Percentiles rank a stretch among this genome's conserved stretches.
These are phyloP conservation scores for Moniliophthora roreri DNA, from an alignment of 1,284 basidiomycete species.

Conservation along the genomic window DNA sequence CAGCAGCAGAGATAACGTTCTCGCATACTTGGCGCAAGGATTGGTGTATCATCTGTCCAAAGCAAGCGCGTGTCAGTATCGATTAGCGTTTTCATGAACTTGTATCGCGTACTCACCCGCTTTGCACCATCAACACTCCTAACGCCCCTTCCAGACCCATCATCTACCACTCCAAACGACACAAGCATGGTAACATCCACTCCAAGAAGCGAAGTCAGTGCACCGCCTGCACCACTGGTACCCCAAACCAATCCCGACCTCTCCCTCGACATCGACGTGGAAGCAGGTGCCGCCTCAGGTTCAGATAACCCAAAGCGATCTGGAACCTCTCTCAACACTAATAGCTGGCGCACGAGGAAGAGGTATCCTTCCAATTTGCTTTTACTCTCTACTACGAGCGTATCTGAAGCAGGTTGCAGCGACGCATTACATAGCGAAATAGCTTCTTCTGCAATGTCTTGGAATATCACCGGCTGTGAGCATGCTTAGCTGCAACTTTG, in stretches of 20 bases:
- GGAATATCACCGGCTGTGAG: slow-evolving; percentile 83
- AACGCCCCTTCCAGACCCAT: too few species aligned
- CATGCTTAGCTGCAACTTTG: not conserved
- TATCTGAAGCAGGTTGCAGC: slow-evolving; percentile 67
- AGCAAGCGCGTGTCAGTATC: too few species aligned
- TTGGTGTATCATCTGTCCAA: too few species aligned
- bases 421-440: slow-evolving; percentile 80
- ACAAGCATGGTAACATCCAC: too few species aligned
- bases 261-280: slow-evolving; percentile 41
- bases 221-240: slow-evolving; percentile 14
- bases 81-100: too few species aligned
- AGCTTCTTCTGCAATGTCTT: slow-evolving; percentile 92
- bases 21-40: too few species aligned
- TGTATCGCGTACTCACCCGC: too few species aligned
- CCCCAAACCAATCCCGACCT: slow-evolving; percentile 43
- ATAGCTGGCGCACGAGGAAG: slow-evolving; percentile 89
- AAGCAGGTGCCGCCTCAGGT: slow-evolving; percentile 37
- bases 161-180: too few species aligned
- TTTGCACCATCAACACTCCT: too few species aligned
- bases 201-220: slow-evolving; percentile 41
- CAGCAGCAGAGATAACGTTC: too few species aligned
- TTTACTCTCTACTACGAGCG: slow-evolving; percentile 17
- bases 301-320: slow-evolving; percentile 67
- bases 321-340: slow-evolving; percentile 89
- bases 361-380: slow-evolving; percentile 65